Percentiles rank a stretch among this genome's conserved stretches.
Evolutionary conservation across 371 early-diverging fungal species (phyloP).

Genomic region (Apophysomyces trapeziformis): DNA sequence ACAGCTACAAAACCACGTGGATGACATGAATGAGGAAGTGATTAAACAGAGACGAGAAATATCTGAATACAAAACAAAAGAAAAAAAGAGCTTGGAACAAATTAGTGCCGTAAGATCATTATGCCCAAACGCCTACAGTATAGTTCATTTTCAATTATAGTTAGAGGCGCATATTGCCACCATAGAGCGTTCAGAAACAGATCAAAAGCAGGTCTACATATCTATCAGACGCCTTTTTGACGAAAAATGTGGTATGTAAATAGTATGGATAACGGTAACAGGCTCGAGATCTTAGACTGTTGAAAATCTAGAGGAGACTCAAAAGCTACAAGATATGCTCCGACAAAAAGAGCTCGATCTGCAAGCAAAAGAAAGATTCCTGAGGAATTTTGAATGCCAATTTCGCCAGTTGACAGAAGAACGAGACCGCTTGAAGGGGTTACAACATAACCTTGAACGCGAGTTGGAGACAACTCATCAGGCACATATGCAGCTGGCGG

Average conservation of each 20-base stretch:
- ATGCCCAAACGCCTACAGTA: neutral
- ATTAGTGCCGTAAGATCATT: conserved; percentile 47
- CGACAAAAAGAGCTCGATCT: conserved; percentile 49
- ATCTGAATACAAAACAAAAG: conserved; percentile 57
- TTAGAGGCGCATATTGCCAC: conserved; percentile 52
- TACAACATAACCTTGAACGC: conserved; percentile 44
- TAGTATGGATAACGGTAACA: neutral
- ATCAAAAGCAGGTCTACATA: conserved; percentile 55
- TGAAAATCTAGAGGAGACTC: conserved; percentile 43
- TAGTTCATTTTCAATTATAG: conserved; percentile 25
- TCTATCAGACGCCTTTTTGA: conserved; percentile 51
- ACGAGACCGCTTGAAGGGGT: conserved; percentile 40
- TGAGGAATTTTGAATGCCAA: conserved; percentile 41
- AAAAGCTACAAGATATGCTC: conserved; percentile 50
- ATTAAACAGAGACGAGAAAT: conserved; percentile 52
- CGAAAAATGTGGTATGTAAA: conserved; percentile 55
- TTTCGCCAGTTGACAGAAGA: conserved; percentile 43
- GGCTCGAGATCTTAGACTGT: neutral
- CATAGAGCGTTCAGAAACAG: conserved; percentile 50
- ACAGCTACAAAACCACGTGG: conserved; percentile 51
- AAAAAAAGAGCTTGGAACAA: conserved; percentile 56
- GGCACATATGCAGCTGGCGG: conserved; percentile 50
- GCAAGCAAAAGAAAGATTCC: conserved; percentile 36
- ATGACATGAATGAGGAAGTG: conserved; percentile 55
- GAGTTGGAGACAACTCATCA: conserved; percentile 47